Evolutionary conservation across 345 rosid genomes (phyloP).

Genomic region (Arabis alpina): DNA sequence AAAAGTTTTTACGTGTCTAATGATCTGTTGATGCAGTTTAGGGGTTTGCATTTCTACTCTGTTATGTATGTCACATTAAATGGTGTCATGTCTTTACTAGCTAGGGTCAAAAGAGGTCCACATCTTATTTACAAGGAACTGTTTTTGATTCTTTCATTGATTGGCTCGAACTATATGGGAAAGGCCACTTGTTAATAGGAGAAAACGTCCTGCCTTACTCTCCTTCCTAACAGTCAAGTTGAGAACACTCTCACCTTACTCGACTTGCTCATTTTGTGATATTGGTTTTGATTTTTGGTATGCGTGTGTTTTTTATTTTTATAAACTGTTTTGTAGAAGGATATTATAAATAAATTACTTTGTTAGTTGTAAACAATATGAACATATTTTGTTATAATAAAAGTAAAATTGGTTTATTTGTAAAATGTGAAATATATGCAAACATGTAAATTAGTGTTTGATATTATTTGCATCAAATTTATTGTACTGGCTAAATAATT

Average conservation of each 20-base stretch:
- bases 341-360: too few relatives aligned
- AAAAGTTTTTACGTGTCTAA: conserved; percentile 27
- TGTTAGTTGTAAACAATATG: too few relatives aligned
- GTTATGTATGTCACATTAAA: conserved; percentile 9
- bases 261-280: neutral
- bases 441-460: too few relatives aligned
- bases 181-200: conserved; percentile 31
- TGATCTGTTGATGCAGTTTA: neutral
- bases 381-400: too few relatives aligned
- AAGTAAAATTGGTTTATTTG: too few relatives aligned
- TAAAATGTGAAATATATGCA: too few relatives aligned
- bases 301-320: neutral
- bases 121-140: conserved; percentile 1
- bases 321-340: neutral
- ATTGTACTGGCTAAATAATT: too few relatives aligned
- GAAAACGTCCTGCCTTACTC: conserved; percentile 10
- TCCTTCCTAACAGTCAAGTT: conserved; percentile 31
- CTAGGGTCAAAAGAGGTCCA: conserved; percentile 21
- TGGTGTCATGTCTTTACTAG: conserved; percentile 31
- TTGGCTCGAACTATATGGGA: conserved; percentile 35
- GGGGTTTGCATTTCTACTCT: conserved; percentile 23
- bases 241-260: neutral
- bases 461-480: too few relatives aligned
- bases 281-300: neutral
- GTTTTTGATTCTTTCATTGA: conserved; percentile 16